Evolutionary conservation across 768 basidiomycete species (phyloP), one percentile per base, ranked within the genome.

Genomic region (Lactarius hengduanensis): DNA sequence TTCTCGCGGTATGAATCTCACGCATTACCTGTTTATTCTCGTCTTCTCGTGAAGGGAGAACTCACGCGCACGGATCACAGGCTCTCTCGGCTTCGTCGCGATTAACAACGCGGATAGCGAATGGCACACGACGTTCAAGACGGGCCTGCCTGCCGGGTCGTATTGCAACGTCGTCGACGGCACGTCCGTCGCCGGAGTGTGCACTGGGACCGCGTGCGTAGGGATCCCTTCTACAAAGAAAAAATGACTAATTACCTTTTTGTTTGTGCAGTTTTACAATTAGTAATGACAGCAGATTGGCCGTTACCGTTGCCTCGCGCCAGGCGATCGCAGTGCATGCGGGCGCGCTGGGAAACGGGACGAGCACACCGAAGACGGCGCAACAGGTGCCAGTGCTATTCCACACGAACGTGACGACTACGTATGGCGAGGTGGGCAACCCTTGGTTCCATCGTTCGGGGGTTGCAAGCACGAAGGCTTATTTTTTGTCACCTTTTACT

Each of bases 121-220:
- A 0, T 90, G 89, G 88, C 83, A 68, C 8, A 63, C 80, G 0
- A 83, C 82, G 0, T 89, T 90, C 73, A 73, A 75, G 20, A 89
- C 88, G 0, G 81, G 83, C 0, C 75, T 90, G 10, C 80, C 87
- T 0, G 80, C 75, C 28, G 88, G 86, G 0, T 73, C 75, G 4
- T 90, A 89, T 70, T 90, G 89, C 75, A 85, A 91, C 73, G 84
- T 89, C 22, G 78, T 88, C 38, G 81, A 79, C 57, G 87, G 87
- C 11, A 73, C 70, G 36, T 77, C 74, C 38, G 74, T 74, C 0
- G 68, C 65, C 1, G 82, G 82, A 1, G 62, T 70, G 1, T 90
- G 89, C 74, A 80, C 82, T 0, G 87, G 86, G 0, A 65, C 76
- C 34, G 73, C 77, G 87, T 89, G 34, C 36, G 67, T 65, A 16